These are phyloP conservation scores for Somion occarium DNA, from an alignment of 1,284 basidiomycete species.

Conservation along the genomic window DNA sequence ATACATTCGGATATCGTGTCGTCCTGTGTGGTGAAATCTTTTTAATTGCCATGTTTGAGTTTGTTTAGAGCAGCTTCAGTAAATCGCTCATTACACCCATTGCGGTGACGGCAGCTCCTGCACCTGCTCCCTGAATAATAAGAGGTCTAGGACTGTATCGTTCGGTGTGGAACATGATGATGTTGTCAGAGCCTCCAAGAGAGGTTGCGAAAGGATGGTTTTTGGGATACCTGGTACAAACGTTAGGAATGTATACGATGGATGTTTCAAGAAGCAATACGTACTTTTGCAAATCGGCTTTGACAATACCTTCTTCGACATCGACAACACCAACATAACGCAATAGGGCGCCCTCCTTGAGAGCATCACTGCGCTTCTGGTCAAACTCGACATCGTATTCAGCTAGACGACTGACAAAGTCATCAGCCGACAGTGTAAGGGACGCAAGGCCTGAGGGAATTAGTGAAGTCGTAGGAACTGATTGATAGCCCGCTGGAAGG, in stretches of 20 bases:
- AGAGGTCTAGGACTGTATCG: conserved; percentile 82
- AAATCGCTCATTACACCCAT: conserved; percentile 94
- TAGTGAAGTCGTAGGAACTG: conserved; percentile 82
- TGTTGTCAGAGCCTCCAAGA: conserved; percentile 95
- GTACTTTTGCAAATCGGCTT: conserved; percentile 85
- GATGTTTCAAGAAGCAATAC: conserved; percentile 24
- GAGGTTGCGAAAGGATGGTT: conserved; percentile 94
- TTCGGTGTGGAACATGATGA: conserved; percentile 94
- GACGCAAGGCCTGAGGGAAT: conserved; percentile 75
- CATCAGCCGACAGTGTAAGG: conserved; percentile 45
- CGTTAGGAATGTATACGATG: not conserved
- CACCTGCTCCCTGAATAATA: conserved; percentile 93
- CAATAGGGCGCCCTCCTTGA: conserved; percentile 76
- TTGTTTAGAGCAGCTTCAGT: conserved; percentile 47
- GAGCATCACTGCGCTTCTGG: conserved; percentile 72
- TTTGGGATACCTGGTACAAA: conserved; percentile 74
- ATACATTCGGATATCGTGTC: too few species aligned
- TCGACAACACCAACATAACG: conserved; percentile 96
- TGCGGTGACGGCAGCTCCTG: conserved; percentile 95
- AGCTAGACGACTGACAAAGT: conserved; percentile 78
- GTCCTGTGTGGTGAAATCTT: too few species aligned
- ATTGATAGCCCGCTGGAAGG: conserved; percentile 68
- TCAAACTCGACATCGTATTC: conserved; percentile 85
- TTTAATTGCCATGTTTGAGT: too few species aligned
- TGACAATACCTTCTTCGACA: conserved; percentile 66